Conservation (phyloP, 2,329 filamentous ascomycete genomes). For the Botrytis fragariae region DNA sequence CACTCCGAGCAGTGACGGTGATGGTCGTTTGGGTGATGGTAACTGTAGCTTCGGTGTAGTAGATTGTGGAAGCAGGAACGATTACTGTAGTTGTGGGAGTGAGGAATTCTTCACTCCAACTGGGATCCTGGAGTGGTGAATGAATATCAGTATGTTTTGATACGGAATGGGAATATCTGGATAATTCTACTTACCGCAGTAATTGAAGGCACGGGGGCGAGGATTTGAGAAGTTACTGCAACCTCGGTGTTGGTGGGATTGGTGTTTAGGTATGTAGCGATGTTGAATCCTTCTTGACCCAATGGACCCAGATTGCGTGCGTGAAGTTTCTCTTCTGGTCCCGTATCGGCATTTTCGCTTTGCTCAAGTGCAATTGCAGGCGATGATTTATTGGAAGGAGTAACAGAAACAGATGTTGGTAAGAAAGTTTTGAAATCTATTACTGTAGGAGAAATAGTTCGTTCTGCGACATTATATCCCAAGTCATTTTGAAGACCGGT, state of each 20-base stretch:
- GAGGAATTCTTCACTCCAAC: not conserved
- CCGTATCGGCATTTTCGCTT: accelerated
- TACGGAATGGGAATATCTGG: not conserved
- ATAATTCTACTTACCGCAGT: not conserved
- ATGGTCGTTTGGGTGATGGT: not conserved
- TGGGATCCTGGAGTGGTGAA: not conserved
- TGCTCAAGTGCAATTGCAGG: not conserved
- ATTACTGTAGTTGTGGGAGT: not conserved
- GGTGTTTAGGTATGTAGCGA: not conserved
- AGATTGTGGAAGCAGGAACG: not conserved
- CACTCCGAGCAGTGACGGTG: not conserved
- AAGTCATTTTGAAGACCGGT: not conserved
- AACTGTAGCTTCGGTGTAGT: not conserved
- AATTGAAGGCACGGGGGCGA: not conserved
- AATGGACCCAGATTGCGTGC: not conserved
- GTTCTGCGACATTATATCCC: not conserved
- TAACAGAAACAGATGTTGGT: not conserved
- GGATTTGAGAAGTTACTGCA: not conserved
- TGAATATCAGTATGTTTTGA: not conserved
- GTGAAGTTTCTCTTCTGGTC: too few relatives aligned
- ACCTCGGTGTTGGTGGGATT: too few relatives aligned
- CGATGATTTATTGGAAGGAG: not conserved
- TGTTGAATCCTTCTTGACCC: not conserved
- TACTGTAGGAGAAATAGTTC: not conserved
- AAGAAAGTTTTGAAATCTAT: not conserved